Evolutionary conservation across 768 basidiomycete genomes (phyloP).

Genomic region (Hygrocybe coccinea): DNA sequence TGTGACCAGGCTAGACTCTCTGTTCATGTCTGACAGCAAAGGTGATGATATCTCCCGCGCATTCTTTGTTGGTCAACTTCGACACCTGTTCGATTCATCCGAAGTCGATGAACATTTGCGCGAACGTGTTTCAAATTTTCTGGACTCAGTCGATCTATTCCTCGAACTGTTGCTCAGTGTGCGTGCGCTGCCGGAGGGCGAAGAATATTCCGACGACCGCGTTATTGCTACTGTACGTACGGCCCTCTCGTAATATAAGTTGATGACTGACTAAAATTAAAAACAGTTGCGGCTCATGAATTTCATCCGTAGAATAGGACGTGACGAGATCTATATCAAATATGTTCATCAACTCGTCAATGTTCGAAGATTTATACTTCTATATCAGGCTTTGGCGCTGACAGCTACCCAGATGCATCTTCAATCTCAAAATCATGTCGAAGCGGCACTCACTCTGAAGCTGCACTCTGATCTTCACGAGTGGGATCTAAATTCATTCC

Average conservation of each 20-base stretch:
- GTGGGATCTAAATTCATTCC: constrained; percentile 80
- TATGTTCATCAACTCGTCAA: constrained; percentile 94
- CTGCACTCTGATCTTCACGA: constrained; percentile 89
- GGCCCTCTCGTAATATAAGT: constrained; percentile 3
- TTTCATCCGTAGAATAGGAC: constrained; percentile 86
- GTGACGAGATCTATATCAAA: constrained; percentile 93
- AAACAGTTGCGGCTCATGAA: constrained; percentile 81
- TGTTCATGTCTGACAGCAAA: constrained; percentile 92
- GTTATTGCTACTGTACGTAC: constrained; percentile 77
- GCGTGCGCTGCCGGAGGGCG: constrained; percentile 83
- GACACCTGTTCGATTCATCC: constrained; percentile 81
- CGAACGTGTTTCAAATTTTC: constrained; percentile 71
- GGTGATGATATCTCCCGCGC: constrained; percentile 87
- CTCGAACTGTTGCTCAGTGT: constrained; percentile 85
- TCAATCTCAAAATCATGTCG: constrained; percentile 84
- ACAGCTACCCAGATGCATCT: constrained; percentile 64
- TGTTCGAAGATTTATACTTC: constrained; percentile 40
- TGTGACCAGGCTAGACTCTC: constrained; percentile 80
- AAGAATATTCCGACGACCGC: constrained; percentile 92
- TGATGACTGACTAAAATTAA: constrained; percentile 11
- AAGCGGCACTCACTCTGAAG: constrained; percentile 90
- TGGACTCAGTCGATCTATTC: constrained; percentile 89
- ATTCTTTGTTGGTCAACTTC: constrained; percentile 88
- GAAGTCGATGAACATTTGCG: constrained; percentile 77
- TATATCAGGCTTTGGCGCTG: constrained; percentile 10